Base-by-base conservation (phyloP, 176 grass and related monocot species). In the Cymbopogon citratus region DNA sequence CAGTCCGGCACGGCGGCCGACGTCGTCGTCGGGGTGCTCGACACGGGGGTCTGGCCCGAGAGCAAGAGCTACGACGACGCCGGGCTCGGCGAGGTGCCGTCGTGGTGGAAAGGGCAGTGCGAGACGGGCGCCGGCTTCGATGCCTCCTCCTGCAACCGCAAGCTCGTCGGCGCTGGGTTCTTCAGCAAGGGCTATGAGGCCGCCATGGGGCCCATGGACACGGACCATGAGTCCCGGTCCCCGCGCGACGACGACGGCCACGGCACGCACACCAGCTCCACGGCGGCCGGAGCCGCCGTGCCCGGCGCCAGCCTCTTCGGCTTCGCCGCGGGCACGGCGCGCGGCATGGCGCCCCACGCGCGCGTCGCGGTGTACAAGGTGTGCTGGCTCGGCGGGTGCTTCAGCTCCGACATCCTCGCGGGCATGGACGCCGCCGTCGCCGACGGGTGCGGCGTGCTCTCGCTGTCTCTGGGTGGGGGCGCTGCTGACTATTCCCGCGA, bases 391-490 rank as follows among this genome's bases (percentile, higher is more conserved):
- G 90, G 90, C 0, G 95, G 95, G 5, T 98, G 95, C 79, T 98
- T 93, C 78, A 93, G 92, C 86, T 94, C 95, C 1, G 95, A 98
- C 84, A 98, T 98, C 70, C 88, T 98, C 7, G 95, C 95, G 0
- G 95, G 88, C 0, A 92, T 98, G 80, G 95, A 98, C 59, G 87
- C 85, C 26, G 95, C 84, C 18, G 84, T 98, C 31, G 82, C 82
- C 26, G 95, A 98, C 62, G 95, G 95, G 0, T 98, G 95, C 54
- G 83, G 91, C 19, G 92, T 98, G 28, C 87, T 98, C 9, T 94
- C 95, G 12, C 92, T 98, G 19, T 98, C 95, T 11, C 92, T 98
- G 1, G 95, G 95, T 3, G 95, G 95, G 0, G 88, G 95, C 13
- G 80, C 79, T 1, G 24, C 86, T 1, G 95, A 94, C 76, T 98